Evolutionary conservation across 441 rosid genomes (phyloP).

Genomic region (Brassica balearica): DNA sequence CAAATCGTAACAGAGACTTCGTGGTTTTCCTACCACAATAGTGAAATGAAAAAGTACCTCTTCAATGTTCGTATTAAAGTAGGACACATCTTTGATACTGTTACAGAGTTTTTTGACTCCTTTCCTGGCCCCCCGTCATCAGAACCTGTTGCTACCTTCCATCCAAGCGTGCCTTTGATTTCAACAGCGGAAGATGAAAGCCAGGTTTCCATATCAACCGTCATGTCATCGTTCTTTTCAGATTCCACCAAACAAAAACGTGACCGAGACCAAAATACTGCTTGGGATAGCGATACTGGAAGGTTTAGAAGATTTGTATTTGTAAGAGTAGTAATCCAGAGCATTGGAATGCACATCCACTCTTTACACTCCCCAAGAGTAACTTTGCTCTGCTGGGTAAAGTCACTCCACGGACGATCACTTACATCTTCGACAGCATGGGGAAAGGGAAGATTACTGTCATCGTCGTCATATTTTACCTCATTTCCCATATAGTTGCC

Average conservation of each 20-base stretch:
- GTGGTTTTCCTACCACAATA: conserved; percentile 30
- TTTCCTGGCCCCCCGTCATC: conserved; percentile 92
- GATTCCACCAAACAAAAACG: conserved; percentile 83
- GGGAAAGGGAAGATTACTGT: conserved; percentile 50
- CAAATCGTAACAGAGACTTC: conserved; percentile 10
- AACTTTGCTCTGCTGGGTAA: conserved; percentile 67
- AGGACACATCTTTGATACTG: conserved; percentile 74
- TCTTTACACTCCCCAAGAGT: conserved; percentile 66
- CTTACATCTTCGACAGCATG: conserved; percentile 59
- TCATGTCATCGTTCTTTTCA: conserved; percentile 72
- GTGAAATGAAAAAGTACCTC: conserved; percentile 58
- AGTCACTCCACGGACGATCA: conserved; percentile 73
- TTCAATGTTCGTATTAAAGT: conserved; percentile 76
- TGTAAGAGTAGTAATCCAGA: conserved; percentile 90
- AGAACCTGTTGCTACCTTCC: conserved; percentile 95
- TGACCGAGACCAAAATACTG: conserved; percentile 96
- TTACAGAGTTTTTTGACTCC: conserved; percentile 84
- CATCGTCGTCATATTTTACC: conserved; percentile 53
- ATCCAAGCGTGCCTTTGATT: conserved; percentile 81
- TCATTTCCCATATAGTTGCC: conserved; percentile 47
- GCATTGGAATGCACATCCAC: conserved; percentile 97
- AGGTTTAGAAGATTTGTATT: conserved; percentile 67
- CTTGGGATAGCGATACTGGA: conserved; percentile 83
- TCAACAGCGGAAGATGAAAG: conserved; percentile 73
- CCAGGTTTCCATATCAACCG: conserved; percentile 73